Evolutionary conservation across 495 filamentous ascomycete species (phyloP), one percentile per base, ranked within the genome.

Genomic region (Aspergillus kassunensis): DNA sequence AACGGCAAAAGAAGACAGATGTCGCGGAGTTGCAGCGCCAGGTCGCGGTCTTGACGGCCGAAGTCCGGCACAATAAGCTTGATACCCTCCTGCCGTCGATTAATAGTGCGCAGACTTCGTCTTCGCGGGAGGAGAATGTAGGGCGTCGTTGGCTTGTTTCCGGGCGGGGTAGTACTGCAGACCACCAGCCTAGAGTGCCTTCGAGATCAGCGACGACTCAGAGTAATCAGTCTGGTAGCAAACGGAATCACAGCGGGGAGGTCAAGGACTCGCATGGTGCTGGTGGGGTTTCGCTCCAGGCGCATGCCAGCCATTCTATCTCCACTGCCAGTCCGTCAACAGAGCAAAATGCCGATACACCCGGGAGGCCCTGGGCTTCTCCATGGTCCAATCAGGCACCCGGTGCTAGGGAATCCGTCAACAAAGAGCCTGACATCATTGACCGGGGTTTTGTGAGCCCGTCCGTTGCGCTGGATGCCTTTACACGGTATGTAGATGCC

Each of bases 11-110:
- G 74, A 97, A 96, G 74, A 90, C 88, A 23, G 93, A 96, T 63
- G 91, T 98, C 7, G 86, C 90, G 12, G 92, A 97, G 70, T 74
- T 98, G 35, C 93, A 98, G 70, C 89, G 85, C 72, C 96, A 95
- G 73, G 91, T 98, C 43, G 90, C 96, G 71, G 88, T 84, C 10
- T 64, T 96, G 66, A 95, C 88, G 2, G 89, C 88, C 0, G 80
- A 88, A 27, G 82, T 84, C 1, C 51, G n/a, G n/a, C 76, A 9
- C 56, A 69, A 15, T 27, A 42, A 49, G 2, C 45, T 51, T 16
- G 36, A 52, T 10, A 29, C 60, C 15, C 27, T 62, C 2, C 31
- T 53, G 18, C 49, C 48, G 45, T 25, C 44, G 30, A 46, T 35
- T 19, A 34, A 23, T 16, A 39, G 13, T 21, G 46, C 35, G 19